Evolutionary conservation across 2,329 filamentous ascomycete genomes (phyloP).

Genomic region (Verticillium tricorpus): DNA sequence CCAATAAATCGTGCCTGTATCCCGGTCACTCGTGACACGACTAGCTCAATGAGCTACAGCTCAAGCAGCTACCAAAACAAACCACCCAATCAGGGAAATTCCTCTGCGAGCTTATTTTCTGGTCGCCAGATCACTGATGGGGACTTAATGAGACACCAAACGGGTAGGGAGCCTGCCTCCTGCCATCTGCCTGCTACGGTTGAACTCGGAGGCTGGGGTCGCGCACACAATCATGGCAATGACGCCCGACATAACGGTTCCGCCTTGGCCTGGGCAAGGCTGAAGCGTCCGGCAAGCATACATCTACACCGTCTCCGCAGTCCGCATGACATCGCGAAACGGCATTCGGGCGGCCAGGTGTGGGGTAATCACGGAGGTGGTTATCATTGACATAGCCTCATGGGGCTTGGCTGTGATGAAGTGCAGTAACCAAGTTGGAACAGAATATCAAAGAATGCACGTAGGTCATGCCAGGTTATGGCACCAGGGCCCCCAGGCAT

Average conservation of each 20-base stretch:
- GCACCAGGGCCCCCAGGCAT: no score
- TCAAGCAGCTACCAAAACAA: background rate
- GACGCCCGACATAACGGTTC: background rate
- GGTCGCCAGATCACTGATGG: background rate
- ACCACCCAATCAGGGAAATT: background rate
- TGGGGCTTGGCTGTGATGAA: background rate
- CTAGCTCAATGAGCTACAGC: background rate
- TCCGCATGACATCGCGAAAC: background rate
- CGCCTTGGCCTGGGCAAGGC: background rate
- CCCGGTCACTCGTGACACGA: background rate
- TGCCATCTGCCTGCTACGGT: background rate
- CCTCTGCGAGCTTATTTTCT: background rate
- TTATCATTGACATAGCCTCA: background rate
- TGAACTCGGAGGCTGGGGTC: background rate
- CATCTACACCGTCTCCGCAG: background rate
- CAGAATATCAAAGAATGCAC: no score
- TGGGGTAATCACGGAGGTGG: background rate
- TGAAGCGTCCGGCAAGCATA: background rate
- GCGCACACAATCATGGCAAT: background rate
- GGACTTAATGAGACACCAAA: background rate
- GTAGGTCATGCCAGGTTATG: no score
- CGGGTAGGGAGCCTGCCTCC: background rate
- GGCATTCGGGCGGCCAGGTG: background rate
- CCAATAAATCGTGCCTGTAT: background rate
- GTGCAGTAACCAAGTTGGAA: background rate